Conservation (phyloP, 768 basidiomycete species). For the Boletus bicolor region DNA sequence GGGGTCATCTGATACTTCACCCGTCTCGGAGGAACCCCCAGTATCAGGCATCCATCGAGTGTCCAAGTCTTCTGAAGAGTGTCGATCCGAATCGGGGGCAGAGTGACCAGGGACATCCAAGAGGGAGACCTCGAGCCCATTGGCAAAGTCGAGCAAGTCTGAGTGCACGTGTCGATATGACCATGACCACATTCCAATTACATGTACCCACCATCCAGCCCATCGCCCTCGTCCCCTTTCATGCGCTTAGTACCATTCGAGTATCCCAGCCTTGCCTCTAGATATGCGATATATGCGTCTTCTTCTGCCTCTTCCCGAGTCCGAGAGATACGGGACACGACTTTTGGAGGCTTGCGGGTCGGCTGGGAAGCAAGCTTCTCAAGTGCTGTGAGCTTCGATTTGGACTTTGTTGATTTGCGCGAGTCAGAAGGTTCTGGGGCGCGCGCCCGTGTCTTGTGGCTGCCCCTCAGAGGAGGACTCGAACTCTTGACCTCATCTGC, state of each 20-base stretch:
- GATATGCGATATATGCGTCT: slow-evolving; percentile 79
- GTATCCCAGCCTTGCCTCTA: slow-evolving; percentile 76
- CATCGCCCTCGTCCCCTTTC: slow-evolving; percentile 62
- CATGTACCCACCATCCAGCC: slow-evolving; percentile 67
- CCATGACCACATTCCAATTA: background rate
- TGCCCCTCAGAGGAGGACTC: background rate
- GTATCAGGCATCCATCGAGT: background rate
- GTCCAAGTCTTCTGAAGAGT: background rate
- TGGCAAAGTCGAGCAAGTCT: slow-evolving; percentile 58
- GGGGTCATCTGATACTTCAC: background rate
- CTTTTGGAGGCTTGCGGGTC: slow-evolving; percentile 1
- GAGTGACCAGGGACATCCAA: background rate
- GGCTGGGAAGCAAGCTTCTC: slow-evolving; percentile 33
- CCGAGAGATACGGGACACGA: slow-evolving; percentile 18
- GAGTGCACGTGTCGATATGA: background rate
- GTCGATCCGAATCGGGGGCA: background rate
- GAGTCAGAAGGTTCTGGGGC: background rate
- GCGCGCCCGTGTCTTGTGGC: background rate
- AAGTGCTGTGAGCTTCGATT: slow-evolving; percentile 28
- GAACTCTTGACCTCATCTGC: slow-evolving; percentile 2
- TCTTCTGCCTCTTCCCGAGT: slow-evolving; percentile 59
- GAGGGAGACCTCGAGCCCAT: slow-evolving; percentile 21
- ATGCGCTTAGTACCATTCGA: slow-evolving; percentile 40
- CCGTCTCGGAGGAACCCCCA: background rate
- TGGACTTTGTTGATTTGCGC: slow-evolving; percentile 3